Conservation (phyloP, 202 grass and related monocot genomes). For the Dendrocalamus latiflorus region DNA sequence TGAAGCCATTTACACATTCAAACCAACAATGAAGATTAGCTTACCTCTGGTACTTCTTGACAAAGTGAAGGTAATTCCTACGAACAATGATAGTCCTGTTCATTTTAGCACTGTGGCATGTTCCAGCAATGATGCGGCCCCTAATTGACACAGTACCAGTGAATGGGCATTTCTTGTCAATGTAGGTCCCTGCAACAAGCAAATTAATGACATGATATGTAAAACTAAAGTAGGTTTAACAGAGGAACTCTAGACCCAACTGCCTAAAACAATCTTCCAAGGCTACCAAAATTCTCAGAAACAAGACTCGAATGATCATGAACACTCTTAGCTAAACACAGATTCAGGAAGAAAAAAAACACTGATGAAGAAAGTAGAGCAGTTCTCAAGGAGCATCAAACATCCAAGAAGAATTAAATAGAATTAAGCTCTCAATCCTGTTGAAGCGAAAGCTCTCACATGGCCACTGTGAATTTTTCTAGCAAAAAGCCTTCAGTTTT, state of each 20-base stretch:
- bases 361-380: neutral
- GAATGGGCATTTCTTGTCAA: slow-evolving; percentile 72
- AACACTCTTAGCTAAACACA: neutral
- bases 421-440: neutral
- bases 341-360: neutral
- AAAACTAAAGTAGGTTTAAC: neutral
- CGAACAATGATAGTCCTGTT: slow-evolving; percentile 63
- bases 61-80: slow-evolving; percentile 64
- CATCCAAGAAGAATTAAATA: slow-evolving; percentile 14
- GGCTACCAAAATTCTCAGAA: neutral
- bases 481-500: slow-evolving; percentile 4
- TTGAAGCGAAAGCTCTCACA: neutral
- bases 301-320: neutral
- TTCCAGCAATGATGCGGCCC: too few relatives aligned
- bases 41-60: slow-evolving; percentile 66
- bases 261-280: too few relatives aligned
- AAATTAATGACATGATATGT: neutral
- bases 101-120: slow-evolving; percentile 71
- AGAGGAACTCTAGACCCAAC: neutral
- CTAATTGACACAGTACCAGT: slow-evolving; percentile 55
- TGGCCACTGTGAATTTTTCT: neutral
- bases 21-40: neutral
- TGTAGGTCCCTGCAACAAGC: slow-evolving; percentile 45
- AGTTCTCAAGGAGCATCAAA: neutral
- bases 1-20: neutral